These are phyloP conservation scores for Penicillium sp. DNA, from an alignment of 2,329 filamentous ascomycete species.

Conservation along the genomic window DNA sequence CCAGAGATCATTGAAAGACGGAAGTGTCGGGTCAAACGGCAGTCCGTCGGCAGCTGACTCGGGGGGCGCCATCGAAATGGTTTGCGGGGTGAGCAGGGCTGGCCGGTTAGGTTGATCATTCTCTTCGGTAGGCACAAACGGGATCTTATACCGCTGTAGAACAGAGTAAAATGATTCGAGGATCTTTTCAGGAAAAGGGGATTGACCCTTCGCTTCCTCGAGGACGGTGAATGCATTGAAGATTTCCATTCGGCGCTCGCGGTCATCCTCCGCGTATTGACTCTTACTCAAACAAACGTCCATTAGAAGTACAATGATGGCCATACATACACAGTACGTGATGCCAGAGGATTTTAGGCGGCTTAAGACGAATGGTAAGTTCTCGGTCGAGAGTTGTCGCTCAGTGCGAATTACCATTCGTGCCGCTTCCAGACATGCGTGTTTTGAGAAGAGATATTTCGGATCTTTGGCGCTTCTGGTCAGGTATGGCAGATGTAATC, in stretches of 20 bases:
- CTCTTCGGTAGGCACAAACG: background rate
- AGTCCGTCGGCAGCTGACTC: background rate
- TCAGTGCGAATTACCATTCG: constrained; percentile 36
- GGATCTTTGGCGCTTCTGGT: constrained; percentile 32
- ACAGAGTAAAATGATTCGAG: constrained; percentile 38
- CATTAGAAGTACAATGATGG: constrained; percentile 44
- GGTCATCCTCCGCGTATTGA: constrained; percentile 28
- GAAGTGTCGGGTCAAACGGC: constrained; percentile 12
- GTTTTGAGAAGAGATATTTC: constrained; percentile 37
- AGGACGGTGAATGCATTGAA: constrained; percentile 38
- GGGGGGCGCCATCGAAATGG: background rate
- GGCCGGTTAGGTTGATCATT: background rate
- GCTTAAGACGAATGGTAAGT: constrained; percentile 23
- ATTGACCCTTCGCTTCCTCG: constrained; percentile 36
- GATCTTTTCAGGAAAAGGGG: constrained; percentile 32
- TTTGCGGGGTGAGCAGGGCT: background rate
- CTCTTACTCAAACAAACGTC: constrained; percentile 40
- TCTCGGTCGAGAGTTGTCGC: constrained; percentile 23
- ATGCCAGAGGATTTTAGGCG: constrained; percentile 34
- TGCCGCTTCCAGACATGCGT: constrained; percentile 40
- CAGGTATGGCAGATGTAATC: constrained; percentile 45
- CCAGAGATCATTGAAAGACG: constrained; percentile 24
- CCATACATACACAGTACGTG: constrained; percentile 43
- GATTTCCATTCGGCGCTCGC: constrained; percentile 35
- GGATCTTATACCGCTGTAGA: constrained; percentile 27